A percentile compares a stretch with the other conserved stretches of the same genome.
Conservation (phyloP, 306 rosid genomes). For the Ziziphus jujuba region DNA sequence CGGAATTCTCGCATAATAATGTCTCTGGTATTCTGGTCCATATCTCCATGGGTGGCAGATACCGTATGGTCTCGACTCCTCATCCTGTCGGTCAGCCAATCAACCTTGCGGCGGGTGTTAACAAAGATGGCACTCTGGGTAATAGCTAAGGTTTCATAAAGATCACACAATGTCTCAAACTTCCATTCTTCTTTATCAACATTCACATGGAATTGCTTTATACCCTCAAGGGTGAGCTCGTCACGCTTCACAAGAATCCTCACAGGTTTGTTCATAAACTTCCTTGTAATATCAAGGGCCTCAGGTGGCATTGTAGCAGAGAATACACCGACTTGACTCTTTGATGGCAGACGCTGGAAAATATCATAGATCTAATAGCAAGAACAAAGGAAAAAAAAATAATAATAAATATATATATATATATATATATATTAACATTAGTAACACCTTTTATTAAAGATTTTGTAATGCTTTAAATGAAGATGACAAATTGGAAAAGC, state of each 20-base stretch:
- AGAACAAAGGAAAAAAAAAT: slow-evolving; percentile 11
- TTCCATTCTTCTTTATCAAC: slow-evolving; percentile 80
- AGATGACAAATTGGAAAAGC: too few species aligned
- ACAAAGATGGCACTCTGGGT: slow-evolving; percentile 86
- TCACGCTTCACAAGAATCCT: slow-evolving; percentile 90
- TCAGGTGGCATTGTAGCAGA: slow-evolving; percentile 92
- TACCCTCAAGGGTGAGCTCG: slow-evolving; percentile 84
- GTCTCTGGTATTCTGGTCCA: slow-evolving; percentile 89
- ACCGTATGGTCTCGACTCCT: slow-evolving; percentile 81
- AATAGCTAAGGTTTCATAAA: slow-evolving; percentile 72
- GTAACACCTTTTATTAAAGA: neutral
- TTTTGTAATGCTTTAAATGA: too few species aligned
- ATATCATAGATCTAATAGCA: slow-evolving; percentile 72
- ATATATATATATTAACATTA: neutral
- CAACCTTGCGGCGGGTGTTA: slow-evolving; percentile 85
- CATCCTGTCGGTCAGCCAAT: slow-evolving; percentile 89
- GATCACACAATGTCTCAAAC: slow-evolving; percentile 76
- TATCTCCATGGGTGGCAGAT: slow-evolving; percentile 87
- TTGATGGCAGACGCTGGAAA: slow-evolving; percentile 68
- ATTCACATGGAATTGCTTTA: slow-evolving; percentile 72
- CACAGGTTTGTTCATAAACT: slow-evolving; percentile 84
- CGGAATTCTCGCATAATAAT: slow-evolving; percentile 87
- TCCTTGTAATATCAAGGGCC: slow-evolving; percentile 84
- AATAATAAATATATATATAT: too few species aligned
- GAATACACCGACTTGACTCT: slow-evolving; percentile 81